Base-by-base conservation (phyloP, 768 basidiomycete genomes). In the Naematelia encephala region DNA sequence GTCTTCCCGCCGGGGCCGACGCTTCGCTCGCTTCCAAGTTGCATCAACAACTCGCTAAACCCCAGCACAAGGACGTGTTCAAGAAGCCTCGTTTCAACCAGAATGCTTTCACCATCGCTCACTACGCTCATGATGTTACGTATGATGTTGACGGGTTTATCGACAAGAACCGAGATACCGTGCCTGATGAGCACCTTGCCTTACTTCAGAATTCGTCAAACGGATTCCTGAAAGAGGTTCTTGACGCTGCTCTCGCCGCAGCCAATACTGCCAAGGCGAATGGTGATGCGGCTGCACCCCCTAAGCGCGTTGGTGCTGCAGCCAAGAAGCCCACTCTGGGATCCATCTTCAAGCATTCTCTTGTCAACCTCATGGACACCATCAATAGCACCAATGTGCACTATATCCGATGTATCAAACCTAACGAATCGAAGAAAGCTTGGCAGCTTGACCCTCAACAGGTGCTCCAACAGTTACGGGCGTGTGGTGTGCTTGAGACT, bases 51-150 rank as follows among this genome's bases (percentile, higher is more conserved):
- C 85, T 98, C 45, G 76, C 81, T 53, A 97, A 91, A 72, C 86
- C 90, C 4, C 86, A 87, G 62, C 87, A 88, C 80, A 90, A 88
- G 73, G 82, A 82, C 14, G 86, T 97, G 4, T 99, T 88, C 85
- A 98, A 98, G 80, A 99, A 98, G 79, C 94, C 96, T 29, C 85
- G 96, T n/a, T 99, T 99, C 76, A 93, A 93, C 47, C 94, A 91
- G 73, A 87, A 91, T 34, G 87, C 93, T 0, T 99, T 99, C 78
- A 98, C 94, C 1, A 91, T 99, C 67, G 90, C 93, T 8, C 96
- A 99, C 74, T 99, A 99, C 77, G 96, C 96, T 3, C 81, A 91
- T 70, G 96, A 99, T 75, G 96, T 99, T 56, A 97, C 93, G 1
- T 99, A 99, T 78, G 96, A 98, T 73, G 90, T 89, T 4, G 96